Base-by-base conservation (phyloP, 2,329 filamentous ascomycete species). In the Sphaerulina populicola region DNA sequence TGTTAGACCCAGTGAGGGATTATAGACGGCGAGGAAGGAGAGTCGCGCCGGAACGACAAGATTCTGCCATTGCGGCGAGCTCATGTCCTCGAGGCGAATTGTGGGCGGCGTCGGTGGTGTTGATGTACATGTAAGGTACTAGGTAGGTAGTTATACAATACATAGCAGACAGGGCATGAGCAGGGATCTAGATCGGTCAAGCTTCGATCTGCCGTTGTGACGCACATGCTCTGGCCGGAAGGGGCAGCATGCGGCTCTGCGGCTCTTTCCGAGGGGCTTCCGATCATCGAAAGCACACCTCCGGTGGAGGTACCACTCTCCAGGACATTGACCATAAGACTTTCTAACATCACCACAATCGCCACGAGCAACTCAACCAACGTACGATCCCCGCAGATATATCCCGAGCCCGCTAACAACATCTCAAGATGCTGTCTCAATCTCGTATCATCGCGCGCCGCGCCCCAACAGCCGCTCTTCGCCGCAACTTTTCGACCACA, bases 401-500 rank as follows among this genome's bases (percentile, higher is more conserved):
- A 40, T 29, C 46, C 43, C 39, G 29, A 14, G 10, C 36, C 43
- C 30, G 23, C 44, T 47, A 39, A 39, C 14, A 38, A 2, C 11
- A 9, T n/a, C 38, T 27, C 7, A 55, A 65, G 62, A 66, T 66
- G 64, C 60, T 66, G 55, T 55, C 60, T 53, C 45, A 41, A 42
- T 48, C 60, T 36, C 57, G 63, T 57, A 56, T 51, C 48, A 47
- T 77, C 62, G 76, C 76, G 63, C 70, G 80, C 74, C 84, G 85
- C 71, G 73, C 71, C 64, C 69, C 74, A 63, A 73, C 78, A 71
- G 72, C 71, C 61, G 68, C 83, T 69, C 41, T 89, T 75, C 88
- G 89, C 77, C 90, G 93, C 73, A 88, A 85, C 76, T 96, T 98
- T 85, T 85, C 89, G 73, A 82, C 88, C 68, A 94, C 91, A 71